Base-by-base conservation (phyloP, 495 filamentous ascomycete genomes). In the Talaromyces trachyspermus region DNA sequence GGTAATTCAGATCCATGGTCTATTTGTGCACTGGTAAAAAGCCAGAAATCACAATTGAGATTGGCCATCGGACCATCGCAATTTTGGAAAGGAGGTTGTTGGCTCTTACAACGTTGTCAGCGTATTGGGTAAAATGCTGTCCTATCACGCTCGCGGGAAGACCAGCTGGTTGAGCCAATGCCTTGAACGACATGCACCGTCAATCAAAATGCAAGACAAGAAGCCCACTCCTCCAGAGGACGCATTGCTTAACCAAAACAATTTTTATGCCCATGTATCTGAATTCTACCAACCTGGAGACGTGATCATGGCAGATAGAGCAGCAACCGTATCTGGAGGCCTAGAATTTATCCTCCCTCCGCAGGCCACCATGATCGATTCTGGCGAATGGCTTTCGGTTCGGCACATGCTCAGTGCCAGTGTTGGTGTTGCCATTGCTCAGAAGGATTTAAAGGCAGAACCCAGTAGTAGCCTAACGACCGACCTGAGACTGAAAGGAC, bases 371-470 rank as follows among this genome's bases (percentile, higher is more conserved):
- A 41, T 70, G 43, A 61, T 75, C 49, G 52, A 51, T 26, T 60
- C 64, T 15, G 57, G 60, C 1, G 69, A 63, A 23, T 74, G 66
- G 65, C 55, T 68, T 2, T 70, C 66, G 0, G 69, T 73, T 32
- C 71, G 72, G 0, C 67, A 70, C 54, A 72, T 68, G 64, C 58
- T 76, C 6, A 63, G 64, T 5, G 71, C 71, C 5, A 64, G 62
- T n/a, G 58, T 76, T 24, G 75, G 75, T 19, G 71, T 71, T 4
- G 65, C 73, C 0, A 56, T 77, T 2, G 75, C 72, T 14, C 61
- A 67, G 17, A 55, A 60, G n/a, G 68, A 72, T 29, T 41, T 29
- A 4, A 56, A 60, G 3, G 14, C 17, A 19, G 15, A 19, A 15
- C 33, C 33, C 33, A 18, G 33, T 14, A 19, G 11, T 8, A 10